phyloP scores from a whole-genome alignment of 176 grass and related monocot species.

The Carex littledalei region DNA sequence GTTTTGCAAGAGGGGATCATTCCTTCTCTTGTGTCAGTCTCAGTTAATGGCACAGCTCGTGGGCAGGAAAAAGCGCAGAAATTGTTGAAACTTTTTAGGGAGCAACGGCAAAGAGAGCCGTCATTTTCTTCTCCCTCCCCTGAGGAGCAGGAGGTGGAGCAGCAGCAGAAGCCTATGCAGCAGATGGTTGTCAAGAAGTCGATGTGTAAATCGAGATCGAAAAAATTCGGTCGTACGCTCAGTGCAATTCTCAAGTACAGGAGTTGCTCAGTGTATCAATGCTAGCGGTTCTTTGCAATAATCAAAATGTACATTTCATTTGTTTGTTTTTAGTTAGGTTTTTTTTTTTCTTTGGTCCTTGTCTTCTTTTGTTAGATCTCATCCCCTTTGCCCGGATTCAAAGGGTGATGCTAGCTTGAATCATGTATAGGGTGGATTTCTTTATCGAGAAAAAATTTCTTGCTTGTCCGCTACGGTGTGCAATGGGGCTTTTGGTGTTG shows the following conservation, averaged over 20 bases:
- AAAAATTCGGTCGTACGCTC: constrained; percentile 73
- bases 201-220: constrained; percentile 75
- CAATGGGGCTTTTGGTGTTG: background rate
- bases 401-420: constrained; percentile 23
- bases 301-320: constrained; percentile 43
- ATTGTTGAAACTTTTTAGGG: constrained; percentile 88
- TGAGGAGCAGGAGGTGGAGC: constrained; percentile 29
- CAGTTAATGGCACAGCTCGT: constrained; percentile 54
- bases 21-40: constrained; percentile 82
- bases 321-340: constrained; percentile 19
- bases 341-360: background rate
- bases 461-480: background rate
- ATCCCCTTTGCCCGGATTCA: constrained; percentile 9
- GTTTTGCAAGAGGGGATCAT: constrained; percentile 89
- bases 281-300: constrained; percentile 39
- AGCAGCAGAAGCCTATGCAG: constrained; percentile 24
- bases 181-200: constrained; percentile 26
- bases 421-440: constrained; percentile 21
- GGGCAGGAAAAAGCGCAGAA: constrained; percentile 83
- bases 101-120: constrained; percentile 62
- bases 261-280: constrained; percentile 83
- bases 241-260: constrained; percentile 83
- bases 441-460: constrained; percentile 13
- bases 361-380: constrained; percentile 22
- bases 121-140: constrained; percentile 14